Conservation (phyloP, 225 moss, liverwort and hornwort species). For the Physcomitrium patens region DNA sequence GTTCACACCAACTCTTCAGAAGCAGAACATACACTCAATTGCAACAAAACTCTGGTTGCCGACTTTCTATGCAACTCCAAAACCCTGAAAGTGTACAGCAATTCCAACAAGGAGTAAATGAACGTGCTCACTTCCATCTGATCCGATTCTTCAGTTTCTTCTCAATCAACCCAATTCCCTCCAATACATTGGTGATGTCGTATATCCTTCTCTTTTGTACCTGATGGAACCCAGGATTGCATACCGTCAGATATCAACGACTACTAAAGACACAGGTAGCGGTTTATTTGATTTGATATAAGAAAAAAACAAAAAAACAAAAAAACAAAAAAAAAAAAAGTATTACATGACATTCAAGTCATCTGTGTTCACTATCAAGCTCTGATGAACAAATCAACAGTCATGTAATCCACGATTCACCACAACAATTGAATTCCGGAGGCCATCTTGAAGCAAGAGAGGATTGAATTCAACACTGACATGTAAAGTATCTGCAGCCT, state of each 20-base stretch:
- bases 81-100: not conserved
- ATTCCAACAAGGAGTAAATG: not conserved
- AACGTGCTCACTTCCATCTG: slow-evolving; percentile 74
- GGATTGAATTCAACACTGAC: slow-evolving; percentile 37
- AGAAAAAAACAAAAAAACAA: no score
- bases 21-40: not conserved
- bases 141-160: slow-evolving; percentile 92
- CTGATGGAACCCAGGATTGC: slow-evolving; percentile 31
- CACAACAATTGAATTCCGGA: not conserved
- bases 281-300: not conserved
- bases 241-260: not conserved
- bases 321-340: no score
- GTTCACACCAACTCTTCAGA: not conserved
- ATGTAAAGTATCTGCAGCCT: slow-evolving; percentile 78
- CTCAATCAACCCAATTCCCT: slow-evolving; percentile 88
- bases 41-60: not conserved
- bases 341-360: not conserved
- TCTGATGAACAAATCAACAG: not conserved
- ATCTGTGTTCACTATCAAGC: not conserved
- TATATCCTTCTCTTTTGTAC: slow-evolving; percentile 89
- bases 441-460: not conserved
- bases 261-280: not conserved
- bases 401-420: not conserved
- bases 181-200: slow-evolving; percentile 88
- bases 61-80: not conserved